Conservation (phyloP, 768 basidiomycete genomes). For the Arthromyces matolae region DNA sequence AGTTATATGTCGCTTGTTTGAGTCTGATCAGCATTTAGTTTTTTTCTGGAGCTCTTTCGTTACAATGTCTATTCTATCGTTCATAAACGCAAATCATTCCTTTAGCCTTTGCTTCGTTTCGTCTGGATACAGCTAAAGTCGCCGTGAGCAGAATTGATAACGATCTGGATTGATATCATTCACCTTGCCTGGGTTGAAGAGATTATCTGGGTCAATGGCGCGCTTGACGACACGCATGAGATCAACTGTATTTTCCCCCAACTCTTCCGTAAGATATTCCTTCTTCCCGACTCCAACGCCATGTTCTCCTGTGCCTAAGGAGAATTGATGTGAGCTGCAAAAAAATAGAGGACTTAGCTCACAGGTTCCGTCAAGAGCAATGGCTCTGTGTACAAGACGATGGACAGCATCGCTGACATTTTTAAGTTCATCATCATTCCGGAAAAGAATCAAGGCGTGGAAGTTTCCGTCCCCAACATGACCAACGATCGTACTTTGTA, state of each 20-base stretch:
- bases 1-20: conserved; percentile 10
- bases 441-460: conserved; percentile 55
- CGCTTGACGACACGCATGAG: conserved; percentile 85
- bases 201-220: conserved; percentile 71
- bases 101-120: background rate
- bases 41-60: too few species aligned
- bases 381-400: conserved; percentile 66
- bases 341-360: conserved; percentile 19
- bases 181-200: conserved; percentile 89
- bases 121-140: conserved; percentile 30
- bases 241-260: conserved; percentile 77
- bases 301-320: conserved; percentile 77
- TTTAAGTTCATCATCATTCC: conserved; percentile 53
- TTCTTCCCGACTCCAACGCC: conserved; percentile 87
- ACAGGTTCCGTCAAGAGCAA: conserved; percentile 77
- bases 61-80: too few species aligned
- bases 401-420: conserved; percentile 59
- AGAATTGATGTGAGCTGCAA: conserved; percentile 1
- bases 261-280: conserved; percentile 77
- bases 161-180: background rate
- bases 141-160: background rate
- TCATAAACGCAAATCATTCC: background rate
- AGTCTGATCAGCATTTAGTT: too few species aligned
- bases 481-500: conserved; percentile 70
- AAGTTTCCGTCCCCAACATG: conserved; percentile 76